Evolutionary conservation across 2,329 filamentous ascomycete species (phyloP), one percentile per base, ranked within the genome.

Genomic region (Colletotrichum acutatum): DNA sequence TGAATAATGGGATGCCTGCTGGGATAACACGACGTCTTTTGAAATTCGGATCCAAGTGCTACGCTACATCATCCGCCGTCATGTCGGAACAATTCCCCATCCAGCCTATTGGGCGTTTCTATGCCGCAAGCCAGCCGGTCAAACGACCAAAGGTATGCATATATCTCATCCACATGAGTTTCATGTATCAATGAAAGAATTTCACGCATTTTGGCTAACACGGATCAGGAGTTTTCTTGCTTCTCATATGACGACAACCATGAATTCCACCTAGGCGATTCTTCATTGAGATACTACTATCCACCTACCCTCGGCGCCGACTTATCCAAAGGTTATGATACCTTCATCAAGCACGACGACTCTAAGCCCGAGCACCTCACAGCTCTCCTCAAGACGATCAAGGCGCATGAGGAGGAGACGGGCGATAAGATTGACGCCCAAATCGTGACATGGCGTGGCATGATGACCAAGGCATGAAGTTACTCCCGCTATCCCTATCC

Each of bases 181-280:
- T 9, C 12, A 34, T 4, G 4, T n/a, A 11, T 8, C 19, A 22
- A 12, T 24, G 7, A 14, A n/a, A 14, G 4, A 5, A 12, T 1
- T 1, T 58, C 14, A 5, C n/a, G 19, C 5, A 2, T 24, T n/a
- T 11, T n/a, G 3, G 9, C 58, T 68, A 22, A 68, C 4, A 16
- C 9, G 6, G 19, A 19, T 26, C 60, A 96, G 92, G 97, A 99
- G 85, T 94, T 99, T 76, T 90, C 96, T 4, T 95, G 89, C 83
- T 99, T 98, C 84, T 98, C 96, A 9, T 98, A 97, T 83, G 94
- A 98, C 80, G 90, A 95, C 57, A 86, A 95, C 32, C 97, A 96
- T 80, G 83, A 90, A 66, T 95, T 95, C 78, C 91, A 87, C 61
- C 89, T 93, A 4, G 95, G 94, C 75, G 93, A 93, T 74, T 93